phyloP scores from a whole-genome alignment of 1,139 yeast genomes.

The Nakaseomyces bracarensis region DNA sequence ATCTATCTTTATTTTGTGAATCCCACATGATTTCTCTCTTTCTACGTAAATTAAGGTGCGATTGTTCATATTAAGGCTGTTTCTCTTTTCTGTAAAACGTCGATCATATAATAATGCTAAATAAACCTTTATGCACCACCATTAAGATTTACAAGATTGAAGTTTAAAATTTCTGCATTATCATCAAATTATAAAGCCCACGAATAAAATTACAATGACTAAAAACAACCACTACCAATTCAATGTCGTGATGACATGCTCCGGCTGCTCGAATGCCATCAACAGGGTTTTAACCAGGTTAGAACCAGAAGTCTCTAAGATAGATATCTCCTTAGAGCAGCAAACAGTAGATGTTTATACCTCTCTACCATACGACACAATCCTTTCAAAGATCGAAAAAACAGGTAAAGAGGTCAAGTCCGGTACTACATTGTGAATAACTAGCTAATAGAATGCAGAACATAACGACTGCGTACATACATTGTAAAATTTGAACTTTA shows the following conservation, averaged over 20 bases:
- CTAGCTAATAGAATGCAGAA: no score
- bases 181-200: no score
- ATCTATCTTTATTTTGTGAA: no score
- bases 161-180: no score
- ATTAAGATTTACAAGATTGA: no score
- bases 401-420: slow-evolving; percentile 79
- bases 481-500: no score
- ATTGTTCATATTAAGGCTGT: no score
- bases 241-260: slow-evolving; percentile 73
- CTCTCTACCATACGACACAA: slow-evolving; percentile 60
- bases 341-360: slow-evolving; percentile 80
- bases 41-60: background rate
- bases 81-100: no score
- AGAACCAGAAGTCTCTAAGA: slow-evolving; percentile 59
- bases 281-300: slow-evolving; percentile 65
- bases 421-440: slow-evolving; percentile 41
- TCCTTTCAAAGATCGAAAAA: slow-evolving; percentile 70
- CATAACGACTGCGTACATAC: no score
- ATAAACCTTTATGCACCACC: no score
- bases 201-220: background rate
- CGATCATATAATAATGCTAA: no score
- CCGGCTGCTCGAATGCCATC: slow-evolving; percentile 86
- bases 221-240: slow-evolving; percentile 53
- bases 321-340: slow-evolving; percentile 66
- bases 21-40: background rate